These are phyloP conservation scores for Cladosporium phlei DNA, from an alignment of 2,329 filamentous ascomycete species.

Conservation along the genomic window DNA sequence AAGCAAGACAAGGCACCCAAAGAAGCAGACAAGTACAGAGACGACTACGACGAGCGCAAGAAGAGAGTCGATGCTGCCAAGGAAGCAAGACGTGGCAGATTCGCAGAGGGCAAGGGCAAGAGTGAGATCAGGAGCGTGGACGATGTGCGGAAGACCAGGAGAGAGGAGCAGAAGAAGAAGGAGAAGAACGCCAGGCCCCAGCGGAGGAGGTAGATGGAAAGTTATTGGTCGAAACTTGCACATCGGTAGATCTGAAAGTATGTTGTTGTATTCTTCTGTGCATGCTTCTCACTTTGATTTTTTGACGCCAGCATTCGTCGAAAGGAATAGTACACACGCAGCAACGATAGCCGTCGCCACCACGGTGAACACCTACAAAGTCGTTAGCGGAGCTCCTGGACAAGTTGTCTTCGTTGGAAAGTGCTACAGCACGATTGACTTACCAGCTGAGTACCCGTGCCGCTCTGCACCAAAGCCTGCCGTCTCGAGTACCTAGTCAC, in stretches of 20 bases:
- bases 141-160: conserved; percentile 79
- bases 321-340: conserved; percentile 60
- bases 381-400: too few relatives aligned
- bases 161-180: conserved; percentile 67
- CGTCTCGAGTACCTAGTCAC: conserved; percentile 76
- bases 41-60: conserved; percentile 87
- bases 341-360: conserved; percentile 61
- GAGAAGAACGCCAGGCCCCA: conserved; percentile 83
- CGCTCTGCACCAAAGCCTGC: conserved; percentile 81
- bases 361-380: conserved; percentile 54
- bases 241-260: background rate
- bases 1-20: conserved; percentile 85
- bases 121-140: conserved; percentile 76
- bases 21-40: conserved; percentile 83
- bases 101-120: conserved; percentile 68
- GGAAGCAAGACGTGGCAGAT: conserved; percentile 74
- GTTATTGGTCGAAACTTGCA: background rate
- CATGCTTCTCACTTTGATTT: background rate
- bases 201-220: conserved; percentile 15
- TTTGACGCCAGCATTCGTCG: conserved; percentile 32
- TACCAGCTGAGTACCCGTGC: conserved; percentile 86
- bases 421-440: too few relatives aligned
- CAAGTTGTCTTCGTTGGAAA: too few relatives aligned
- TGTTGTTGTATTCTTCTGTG: background rate
- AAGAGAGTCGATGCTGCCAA: conserved; percentile 82